Evolutionary conservation across 768 basidiomycete genomes (phyloP), one percentile per base, ranked within the genome.

Genomic region (Vararia minispora): DNA sequence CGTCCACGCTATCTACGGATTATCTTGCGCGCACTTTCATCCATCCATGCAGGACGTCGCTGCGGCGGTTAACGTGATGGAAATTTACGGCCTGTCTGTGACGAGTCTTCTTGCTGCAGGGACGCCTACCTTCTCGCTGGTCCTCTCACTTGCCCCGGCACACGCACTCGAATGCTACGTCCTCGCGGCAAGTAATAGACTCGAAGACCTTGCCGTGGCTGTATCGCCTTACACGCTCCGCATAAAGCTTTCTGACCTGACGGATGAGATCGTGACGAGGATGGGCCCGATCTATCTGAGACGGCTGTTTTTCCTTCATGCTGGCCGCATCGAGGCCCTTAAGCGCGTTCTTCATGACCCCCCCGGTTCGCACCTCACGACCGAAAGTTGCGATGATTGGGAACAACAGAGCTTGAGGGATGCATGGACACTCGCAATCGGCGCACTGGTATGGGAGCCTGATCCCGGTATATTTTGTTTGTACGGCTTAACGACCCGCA

Each of bases 371-470:
- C 85, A 88, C 52, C 63, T 76, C 13, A 79, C 85, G 12, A 85
- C 74, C 0, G 49, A 65, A 4, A 53, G 56, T 16, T 88, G 85
- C 48, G 81, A 84, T 54, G 78, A 79, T 50, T 57, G 67, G 0
- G 78, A 84, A 51, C 84, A 87, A 60, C 85, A 85, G 61, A 83
- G 73, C 51, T 51, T 88, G 26, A 80, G 80, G 10, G 61, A 85
- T 31, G 84, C 84, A 5, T 88, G 84, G 84, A 81, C 84, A 12
- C 59, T 88, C 23, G 84, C 85, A 17, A 74, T 78, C 2, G 84
- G 84, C 9, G 85, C 85, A 58, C 69, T 88, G 5, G 80, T 79
- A 8, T 87, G 84, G 84, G 84, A 86, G 57, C 79, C 80, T 25
- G 65, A 81, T 39, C 80, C 83, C 47, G 84, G 82, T 85, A 51